Evolutionary conservation across 345 rosid species (phyloP), one percentile per base, ranked within the genome.

Genomic region (Brassica juncea): DNA sequence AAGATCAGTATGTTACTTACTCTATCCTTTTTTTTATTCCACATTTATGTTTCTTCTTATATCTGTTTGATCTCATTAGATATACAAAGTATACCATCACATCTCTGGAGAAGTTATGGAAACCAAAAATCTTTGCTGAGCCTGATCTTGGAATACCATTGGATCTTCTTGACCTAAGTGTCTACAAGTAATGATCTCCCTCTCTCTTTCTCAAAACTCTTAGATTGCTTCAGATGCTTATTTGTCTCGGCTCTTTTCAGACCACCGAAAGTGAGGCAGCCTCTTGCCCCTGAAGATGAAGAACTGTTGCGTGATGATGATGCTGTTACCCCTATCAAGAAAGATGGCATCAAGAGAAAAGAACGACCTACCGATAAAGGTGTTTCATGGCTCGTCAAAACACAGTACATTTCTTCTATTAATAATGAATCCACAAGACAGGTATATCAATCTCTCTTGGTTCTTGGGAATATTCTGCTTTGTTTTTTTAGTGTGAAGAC

Each of bases 141-240:
- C 92, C 98, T 70, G 99, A 95, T 88, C 98, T 95, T 66, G 99
- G 99, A 84, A 90, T 95, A 82, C 97, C 98, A 35, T 91, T 93
- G 80, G 97, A 95, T 86, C 87, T 95, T 77, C 97, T 95, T 81
- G 99, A 95, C 85, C 92, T 95, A 69, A 93, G 94, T 81, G 89
- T 90, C 44, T 93, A 95, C 94, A 95, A 90, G 98, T 95, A 90
- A 32, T 69, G 54, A 31, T 83, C 72, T 31, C 57, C 27, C 49
- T 47, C 55, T 47, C 55, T 47, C 52, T 44, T 15, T 11, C 15
- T 9, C n/a, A 58, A 28, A 71, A 54, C 8, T 35, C 75, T 66
- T 21, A 57, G 72, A 39, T 11, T 27, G 15, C 77, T 69, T 77
- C 68, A 84, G 71, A 60, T 27, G 67, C 58, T 76, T 68, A 62